These are phyloP conservation scores for Fusarium poae DNA, from an alignment of 2,329 filamentous ascomycete genomes.

Conservation along the genomic window DNA sequence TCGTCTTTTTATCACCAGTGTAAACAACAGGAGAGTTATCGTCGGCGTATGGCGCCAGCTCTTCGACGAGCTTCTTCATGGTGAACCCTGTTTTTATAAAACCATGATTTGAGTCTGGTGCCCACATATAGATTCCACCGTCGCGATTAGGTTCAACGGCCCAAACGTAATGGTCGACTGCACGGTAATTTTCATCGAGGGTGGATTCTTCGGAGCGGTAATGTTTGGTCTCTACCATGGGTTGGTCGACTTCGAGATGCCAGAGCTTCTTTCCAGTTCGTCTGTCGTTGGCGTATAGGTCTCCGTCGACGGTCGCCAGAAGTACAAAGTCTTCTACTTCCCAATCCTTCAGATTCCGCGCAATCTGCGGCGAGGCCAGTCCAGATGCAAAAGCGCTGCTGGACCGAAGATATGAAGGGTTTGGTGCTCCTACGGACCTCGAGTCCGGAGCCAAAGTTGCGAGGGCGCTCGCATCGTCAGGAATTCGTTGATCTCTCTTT, in stretches of 20 bases:
- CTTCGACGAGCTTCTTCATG: slow-evolving; percentile 89
- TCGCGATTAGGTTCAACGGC: slow-evolving; percentile 92
- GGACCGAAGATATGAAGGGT: slow-evolving; percentile 68
- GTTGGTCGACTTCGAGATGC: slow-evolving; percentile 85
- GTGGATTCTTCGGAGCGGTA: slow-evolving; percentile 76
- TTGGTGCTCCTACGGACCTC: slow-evolving; percentile 93
- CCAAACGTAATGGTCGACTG: slow-evolving; percentile 91
- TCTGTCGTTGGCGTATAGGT: slow-evolving; percentile 90
- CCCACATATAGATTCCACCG: slow-evolving; percentile 88
- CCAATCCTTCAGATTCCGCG: slow-evolving; percentile 99
- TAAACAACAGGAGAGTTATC: slow-evolving; percentile 85
- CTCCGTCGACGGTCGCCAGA: slow-evolving; percentile 99
- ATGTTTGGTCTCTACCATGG: slow-evolving; percentile 92
- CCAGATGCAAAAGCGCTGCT: slow-evolving; percentile 72
- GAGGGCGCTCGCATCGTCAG: slow-evolving; percentile 90
- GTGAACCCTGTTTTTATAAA: slow-evolving; percentile 77
- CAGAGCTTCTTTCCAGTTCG: slow-evolving; percentile 87
- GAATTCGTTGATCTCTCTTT: slow-evolving; percentile 54
- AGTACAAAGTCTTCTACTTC: slow-evolving; percentile 99
- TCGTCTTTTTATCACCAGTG: slow-evolving; percentile 91
- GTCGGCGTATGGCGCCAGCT: slow-evolving; percentile 81
- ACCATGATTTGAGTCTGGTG: slow-evolving; percentile 70
- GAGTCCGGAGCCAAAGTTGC: slow-evolving; percentile 94
- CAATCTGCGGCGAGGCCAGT: slow-evolving; percentile 86
- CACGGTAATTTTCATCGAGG: slow-evolving; percentile 68